Base-by-base conservation (phyloP, 2,329 filamentous ascomycete species). In the Fusarium palustre region DNA sequence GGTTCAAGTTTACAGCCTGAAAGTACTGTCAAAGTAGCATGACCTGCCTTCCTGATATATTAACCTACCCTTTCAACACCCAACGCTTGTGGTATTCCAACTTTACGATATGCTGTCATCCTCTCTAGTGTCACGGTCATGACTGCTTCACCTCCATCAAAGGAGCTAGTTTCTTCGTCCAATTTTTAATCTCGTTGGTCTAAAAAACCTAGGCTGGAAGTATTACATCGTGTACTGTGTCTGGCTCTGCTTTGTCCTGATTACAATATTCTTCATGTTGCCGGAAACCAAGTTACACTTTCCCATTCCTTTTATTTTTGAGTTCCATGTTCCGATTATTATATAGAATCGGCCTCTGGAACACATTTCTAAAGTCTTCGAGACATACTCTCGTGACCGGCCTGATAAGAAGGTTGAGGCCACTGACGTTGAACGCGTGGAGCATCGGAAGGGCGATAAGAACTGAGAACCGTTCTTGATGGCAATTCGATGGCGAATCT, bases 201-300 rank as follows among this genome's bases (percentile, higher is more conserved):
- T 82, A 3, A 69, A 80, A 38, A 75, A 71, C 7, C 78, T 82
- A 25, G 78, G 78, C 5, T 82, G 79, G 80, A 80, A 76, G 62
- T 80, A 79, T 50, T 82, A 82, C 75, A 79, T 81, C 24, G 80
- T 79, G 60, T 81, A 80, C 69, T 81, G 79, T 53, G 75, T 80
- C 34, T 81, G 79, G 79, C 76, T 82, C 7, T 73, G 74, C 5
- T 60, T 80, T 4, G 74, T 81, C 16, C 78, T 82, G 60, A 7
- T 79, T 24, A 66, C 79, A 8, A 78, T 81, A 0, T 82, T 80
- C 60, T 80, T 82, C 60, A 81, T 80, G 66, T 81, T 81, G 41
- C 76, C 79, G 0, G 80, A 81, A 67, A 81, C 79, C 4, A 33
- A 39, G 20, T 33, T 39, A 39, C 16, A 8, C 5, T 13, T 16